Conservation (phyloP, 345 rosid species). For the Limnanthes douglasii region DNA sequence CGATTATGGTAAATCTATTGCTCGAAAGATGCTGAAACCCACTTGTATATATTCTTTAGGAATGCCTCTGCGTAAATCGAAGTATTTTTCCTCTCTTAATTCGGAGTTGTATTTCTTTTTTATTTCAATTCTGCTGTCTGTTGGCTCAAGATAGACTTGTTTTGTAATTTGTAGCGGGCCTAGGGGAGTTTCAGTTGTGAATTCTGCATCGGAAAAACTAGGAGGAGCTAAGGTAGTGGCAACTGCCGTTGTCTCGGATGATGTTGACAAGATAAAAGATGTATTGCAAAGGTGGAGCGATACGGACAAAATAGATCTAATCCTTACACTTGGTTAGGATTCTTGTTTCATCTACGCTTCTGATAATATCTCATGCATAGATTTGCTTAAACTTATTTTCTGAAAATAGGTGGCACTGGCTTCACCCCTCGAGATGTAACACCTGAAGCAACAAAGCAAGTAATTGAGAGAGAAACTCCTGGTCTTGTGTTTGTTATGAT, state of each 20-base stretch:
- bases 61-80: too few species aligned
- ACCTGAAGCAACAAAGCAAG: constrained; percentile 84
- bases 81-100: background rate
- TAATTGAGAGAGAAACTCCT: constrained; percentile 82
- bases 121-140: too few species aligned
- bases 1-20: background rate
- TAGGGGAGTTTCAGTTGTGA: constrained; percentile 57
- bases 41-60: too few species aligned
- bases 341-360: background rate
- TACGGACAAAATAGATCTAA: constrained; percentile 58
- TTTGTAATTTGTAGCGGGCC: constrained; percentile 56
- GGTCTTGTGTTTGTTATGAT: constrained; percentile 86
- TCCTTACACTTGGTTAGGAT: constrained; percentile 68
- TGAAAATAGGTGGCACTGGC: constrained; percentile 75
- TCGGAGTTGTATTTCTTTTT: too few species aligned
- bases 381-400: constrained; percentile 4
- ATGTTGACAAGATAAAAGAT: constrained; percentile 52
- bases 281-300: constrained; percentile 70
- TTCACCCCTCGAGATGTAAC: constrained; percentile 92
- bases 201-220: constrained; percentile 69
- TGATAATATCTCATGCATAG: background rate
- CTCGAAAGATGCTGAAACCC: constrained; percentile 1
- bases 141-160: too few species aligned
- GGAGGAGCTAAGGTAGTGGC: constrained; percentile 73
- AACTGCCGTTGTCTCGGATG: constrained; percentile 75